Conservation (phyloP, 768 basidiomycete species). For the Trichaptum fuscoviolaceum region DNA sequence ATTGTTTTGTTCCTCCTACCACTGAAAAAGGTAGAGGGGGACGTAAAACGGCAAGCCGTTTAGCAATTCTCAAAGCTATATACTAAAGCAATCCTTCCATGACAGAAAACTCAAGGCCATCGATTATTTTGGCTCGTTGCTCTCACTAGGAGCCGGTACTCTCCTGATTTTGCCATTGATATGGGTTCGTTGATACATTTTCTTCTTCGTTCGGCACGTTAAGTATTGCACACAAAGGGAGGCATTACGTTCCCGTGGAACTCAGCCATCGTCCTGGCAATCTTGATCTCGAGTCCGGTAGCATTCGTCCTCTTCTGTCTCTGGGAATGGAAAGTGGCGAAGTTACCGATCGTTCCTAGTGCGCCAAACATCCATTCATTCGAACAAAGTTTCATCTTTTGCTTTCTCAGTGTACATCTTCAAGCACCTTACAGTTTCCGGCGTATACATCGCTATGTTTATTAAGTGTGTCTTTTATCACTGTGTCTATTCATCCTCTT, state of each 20-base stretch:
- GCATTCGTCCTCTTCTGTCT: constrained; percentile 54
- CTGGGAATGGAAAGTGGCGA: constrained; percentile 70
- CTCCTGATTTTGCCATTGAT: constrained; percentile 66
- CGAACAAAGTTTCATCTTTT: no score
- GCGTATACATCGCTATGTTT: no score
- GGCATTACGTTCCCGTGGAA: constrained; percentile 70
- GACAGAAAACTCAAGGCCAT: constrained; percentile 53
- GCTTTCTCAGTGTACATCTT: constrained; percentile 59
- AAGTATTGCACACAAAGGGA: constrained; percentile 36
- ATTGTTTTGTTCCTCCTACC: constrained; percentile 15
- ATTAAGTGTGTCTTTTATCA: constrained; percentile 40
- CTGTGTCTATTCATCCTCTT: neutral
- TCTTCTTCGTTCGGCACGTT: constrained; percentile 10
- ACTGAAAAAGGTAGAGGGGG: constrained; percentile 16
- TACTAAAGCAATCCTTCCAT: no score
- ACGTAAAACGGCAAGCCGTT: constrained; percentile 12
- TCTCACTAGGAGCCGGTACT: constrained; percentile 57
- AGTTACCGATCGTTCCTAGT: constrained; percentile 71
- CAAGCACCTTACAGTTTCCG: constrained; percentile 58
- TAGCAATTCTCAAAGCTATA: no score
- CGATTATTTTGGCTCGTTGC: constrained; percentile 55
- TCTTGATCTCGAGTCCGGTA: constrained; percentile 49
- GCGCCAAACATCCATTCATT: no score
- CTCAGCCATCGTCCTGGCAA: constrained; percentile 58
- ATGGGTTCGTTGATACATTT: constrained; percentile 42